phyloP scores from a whole-genome alignment of 116 monocot genomes.

The Phalaenopsis hybrid region DNA sequence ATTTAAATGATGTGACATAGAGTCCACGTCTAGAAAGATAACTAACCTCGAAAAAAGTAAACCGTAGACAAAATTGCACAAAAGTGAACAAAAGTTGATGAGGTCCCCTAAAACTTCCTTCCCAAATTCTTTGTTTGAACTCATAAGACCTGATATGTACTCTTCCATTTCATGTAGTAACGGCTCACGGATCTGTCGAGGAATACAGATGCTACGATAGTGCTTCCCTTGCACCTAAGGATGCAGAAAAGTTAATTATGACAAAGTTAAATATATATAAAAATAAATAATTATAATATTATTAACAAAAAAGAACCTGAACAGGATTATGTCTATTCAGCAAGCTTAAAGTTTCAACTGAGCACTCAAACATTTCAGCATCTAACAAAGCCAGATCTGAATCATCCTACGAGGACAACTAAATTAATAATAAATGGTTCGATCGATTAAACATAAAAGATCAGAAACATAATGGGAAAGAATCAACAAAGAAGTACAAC shows the following conservation, averaged over 20 bases:
- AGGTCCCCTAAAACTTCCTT: constrained; percentile 30
- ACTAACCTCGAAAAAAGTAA: constrained; percentile 41
- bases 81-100: constrained; percentile 53
- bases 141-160: constrained; percentile 28
- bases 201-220: constrained; percentile 35
- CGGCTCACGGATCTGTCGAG: constrained; percentile 39
- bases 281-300: not conserved
- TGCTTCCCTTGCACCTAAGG: constrained; percentile 29
- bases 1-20: not conserved
- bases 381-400: constrained; percentile 7
- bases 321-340: constrained; percentile 17
- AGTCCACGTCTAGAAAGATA: not conserved
- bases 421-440: not conserved
- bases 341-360: constrained; percentile 54
- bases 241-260: constrained; percentile 1
- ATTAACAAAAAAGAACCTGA: constrained; percentile 32
- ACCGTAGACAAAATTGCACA: constrained; percentile 52
- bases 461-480: not conserved
- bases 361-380: constrained; percentile 40
- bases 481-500: not conserved
- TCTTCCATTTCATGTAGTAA: constrained; percentile 59
- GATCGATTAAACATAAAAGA: not conserved
- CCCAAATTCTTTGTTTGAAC: constrained; percentile 19
- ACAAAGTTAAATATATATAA: not conserved
- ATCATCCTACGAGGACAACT: constrained; percentile 15